Evolutionary conservation across 352 stramenopile species (phyloP), one percentile per base, ranked within the genome.

Genomic region (Pythium periplocum): DNA sequence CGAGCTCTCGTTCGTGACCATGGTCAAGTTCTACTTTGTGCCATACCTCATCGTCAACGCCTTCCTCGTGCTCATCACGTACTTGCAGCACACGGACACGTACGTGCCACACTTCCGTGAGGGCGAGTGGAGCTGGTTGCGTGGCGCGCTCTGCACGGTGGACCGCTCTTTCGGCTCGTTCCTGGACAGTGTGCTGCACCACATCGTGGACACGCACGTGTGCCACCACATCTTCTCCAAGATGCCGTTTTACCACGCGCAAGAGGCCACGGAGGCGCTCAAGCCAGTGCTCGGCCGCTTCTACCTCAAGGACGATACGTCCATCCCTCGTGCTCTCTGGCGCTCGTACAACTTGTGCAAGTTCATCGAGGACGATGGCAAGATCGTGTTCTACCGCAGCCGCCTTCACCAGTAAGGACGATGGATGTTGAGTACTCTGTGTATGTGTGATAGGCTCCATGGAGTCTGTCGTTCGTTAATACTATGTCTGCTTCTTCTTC

Each of bases 211-310:
- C 78, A 99, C 96, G 39, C 97, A 99, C 76, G 96, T 99, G 51
- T 90, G 80, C 50, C 97, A 99, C 75, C 97, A 99, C 73, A 88
- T 99, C 48, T 99, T 99, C 72, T 97, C 95, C 68, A 98, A 98
- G 78, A 98, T 99, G 90, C 97, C 97, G 11, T 98, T 98, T 70
- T 99, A 99, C 85, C 94, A 99, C 73, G 96, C 95, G 7, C 65
- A 93, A 51, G 93, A 98, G 56, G 97, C 97, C 8, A 99, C 96
- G 6, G 69, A 92, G 41, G 86, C 90, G 45, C 86, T 99, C 53
- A 96, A 96, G 73, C 90, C 79, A 6, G 79, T 93, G 48, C 72
- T 98, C 43, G 93, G 91, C 63, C 96, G 96, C 64, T 98, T 98
- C 70, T 98, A 98, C 67, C 76, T 98, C 7, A 97, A 98, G 66